phyloP scores from a whole-genome alignment of 2,329 filamentous ascomycete genomes.

The Aureobasidium pullulans region DNA sequence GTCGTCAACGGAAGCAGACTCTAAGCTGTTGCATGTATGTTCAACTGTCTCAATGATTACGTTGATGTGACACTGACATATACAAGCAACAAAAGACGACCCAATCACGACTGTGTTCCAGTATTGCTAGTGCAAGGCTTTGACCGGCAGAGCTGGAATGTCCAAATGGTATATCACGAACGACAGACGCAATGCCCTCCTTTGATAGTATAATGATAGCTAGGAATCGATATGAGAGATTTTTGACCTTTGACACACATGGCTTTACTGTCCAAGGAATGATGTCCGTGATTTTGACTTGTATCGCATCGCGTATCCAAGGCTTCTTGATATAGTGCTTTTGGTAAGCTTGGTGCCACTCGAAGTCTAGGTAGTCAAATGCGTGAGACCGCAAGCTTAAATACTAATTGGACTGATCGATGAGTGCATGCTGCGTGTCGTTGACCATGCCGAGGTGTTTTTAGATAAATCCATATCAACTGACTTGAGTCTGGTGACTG shows the following conservation, averaged over 20 bases:
- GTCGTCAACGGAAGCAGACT: slow-evolving; percentile 74
- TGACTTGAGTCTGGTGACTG: neutral
- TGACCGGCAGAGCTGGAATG: neutral
- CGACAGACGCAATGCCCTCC: slow-evolving; percentile 8
- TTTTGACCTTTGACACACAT: neutral
- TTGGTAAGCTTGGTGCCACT: too few species aligned
- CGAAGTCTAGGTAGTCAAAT: neutral
- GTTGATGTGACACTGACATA: neutral
- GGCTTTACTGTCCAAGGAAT: too few species aligned
- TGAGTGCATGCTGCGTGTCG: neutral
- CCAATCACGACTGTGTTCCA: neutral
- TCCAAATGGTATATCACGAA: neutral
- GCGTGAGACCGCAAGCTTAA: too few species aligned
- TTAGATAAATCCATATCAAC: too few species aligned
- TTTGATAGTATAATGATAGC: slow-evolving; percentile 2
- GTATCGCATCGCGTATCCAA: too few species aligned
- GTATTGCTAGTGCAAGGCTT: neutral
- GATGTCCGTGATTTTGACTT: too few species aligned
- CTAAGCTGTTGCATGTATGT: slow-evolving; percentile 33
- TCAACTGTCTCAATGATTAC: neutral
- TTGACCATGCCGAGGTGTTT: neutral
- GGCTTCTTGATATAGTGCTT: too few species aligned
- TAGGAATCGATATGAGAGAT: neutral
- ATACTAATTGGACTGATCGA: neutral
- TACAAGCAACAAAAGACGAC: neutral